phyloP scores from a whole-genome alignment of 257 asterid species.

The Primulina huaijiensis region DNA sequence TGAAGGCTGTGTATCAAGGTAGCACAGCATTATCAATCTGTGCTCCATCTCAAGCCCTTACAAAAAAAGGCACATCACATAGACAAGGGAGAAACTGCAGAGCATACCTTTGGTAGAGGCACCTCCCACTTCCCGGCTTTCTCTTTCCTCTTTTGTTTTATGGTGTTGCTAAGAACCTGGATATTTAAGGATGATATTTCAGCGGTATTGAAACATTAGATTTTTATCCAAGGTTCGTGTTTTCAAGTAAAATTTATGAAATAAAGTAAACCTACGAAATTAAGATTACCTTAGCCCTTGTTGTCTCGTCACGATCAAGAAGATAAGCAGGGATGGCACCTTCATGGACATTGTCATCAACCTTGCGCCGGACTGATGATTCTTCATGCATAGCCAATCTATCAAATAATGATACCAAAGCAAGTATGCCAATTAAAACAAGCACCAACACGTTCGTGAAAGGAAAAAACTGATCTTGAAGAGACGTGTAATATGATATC shows the following conservation, averaged over 20 bases:
- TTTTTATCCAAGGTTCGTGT: not conserved
- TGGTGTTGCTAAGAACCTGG: conserved; percentile 89
- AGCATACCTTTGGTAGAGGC: conserved; percentile 87
- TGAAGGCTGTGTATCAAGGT: too few species aligned
- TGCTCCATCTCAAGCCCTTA: not conserved
- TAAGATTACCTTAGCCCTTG: conserved; percentile 72
- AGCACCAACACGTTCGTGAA: not conserved
- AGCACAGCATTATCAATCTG: not conserved
- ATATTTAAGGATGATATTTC: conserved; percentile 16
- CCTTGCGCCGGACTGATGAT: conserved; percentile 75
- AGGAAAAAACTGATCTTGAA: conserved; percentile 1
- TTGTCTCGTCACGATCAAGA: conserved; percentile 90
- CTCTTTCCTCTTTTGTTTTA: conserved; percentile 94
- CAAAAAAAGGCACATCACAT: not conserved
- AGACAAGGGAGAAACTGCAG: conserved; percentile 7
- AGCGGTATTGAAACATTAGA: not conserved
- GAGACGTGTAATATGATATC: not conserved
- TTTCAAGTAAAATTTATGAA: not conserved
- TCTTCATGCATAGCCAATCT: conserved; percentile 92
- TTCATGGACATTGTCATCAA: conserved; percentile 79
- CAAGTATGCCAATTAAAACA: conserved; percentile 12
- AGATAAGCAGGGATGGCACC: conserved; percentile 97
- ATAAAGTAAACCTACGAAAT: conserved; percentile 6
- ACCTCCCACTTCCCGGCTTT: conserved; percentile 99
- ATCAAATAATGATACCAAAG: conserved; percentile 14